Conservation (phyloP, 2,329 filamentous ascomycete species). For the Microcyclospora tardicrescens region DNA sequence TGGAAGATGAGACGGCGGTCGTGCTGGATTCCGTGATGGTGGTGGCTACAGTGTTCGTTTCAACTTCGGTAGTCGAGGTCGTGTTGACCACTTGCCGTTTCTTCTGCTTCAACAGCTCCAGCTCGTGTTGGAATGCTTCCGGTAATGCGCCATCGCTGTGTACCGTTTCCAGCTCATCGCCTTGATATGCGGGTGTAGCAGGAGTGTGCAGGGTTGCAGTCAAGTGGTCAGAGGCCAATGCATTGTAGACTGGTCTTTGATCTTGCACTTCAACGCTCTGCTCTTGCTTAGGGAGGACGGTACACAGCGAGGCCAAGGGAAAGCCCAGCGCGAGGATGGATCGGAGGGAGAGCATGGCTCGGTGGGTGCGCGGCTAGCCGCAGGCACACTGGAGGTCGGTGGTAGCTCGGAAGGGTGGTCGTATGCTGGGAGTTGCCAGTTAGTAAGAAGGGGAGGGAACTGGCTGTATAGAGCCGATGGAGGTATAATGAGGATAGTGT, state of each 20-base stretch:
- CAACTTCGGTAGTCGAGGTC: constrained; percentile 29
- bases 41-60: constrained; percentile 6
- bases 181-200: constrained; percentile 58
- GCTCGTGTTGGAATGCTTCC: constrained; percentile 46
- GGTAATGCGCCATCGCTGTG: constrained; percentile 42
- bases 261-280: constrained; percentile 36
- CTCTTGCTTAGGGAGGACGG: constrained; percentile 12
- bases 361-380: too few relatives aligned
- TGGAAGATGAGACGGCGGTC: constrained; percentile 10
- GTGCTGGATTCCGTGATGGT: constrained; percentile 12
- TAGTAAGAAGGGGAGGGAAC: too few relatives aligned
- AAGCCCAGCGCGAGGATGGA: constrained; percentile 26
- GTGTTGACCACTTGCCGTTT: constrained; percentile 23
- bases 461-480: too few relatives aligned
- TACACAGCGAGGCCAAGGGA: constrained; percentile 24
- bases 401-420: too few relatives aligned
- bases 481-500: too few relatives aligned
- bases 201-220: constrained; percentile 47
- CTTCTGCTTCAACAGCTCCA: constrained; percentile 47
- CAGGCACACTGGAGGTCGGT: too few relatives aligned
- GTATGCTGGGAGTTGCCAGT: too few relatives aligned
- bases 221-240: constrained; percentile 54
- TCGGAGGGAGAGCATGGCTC: constrained; percentile 28
- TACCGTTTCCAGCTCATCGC: constrained; percentile 49
- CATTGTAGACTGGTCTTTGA: constrained; percentile 44